Base-by-base conservation (phyloP, 176 grass and related monocot genomes). In the Paspalum vaginatum region DNA sequence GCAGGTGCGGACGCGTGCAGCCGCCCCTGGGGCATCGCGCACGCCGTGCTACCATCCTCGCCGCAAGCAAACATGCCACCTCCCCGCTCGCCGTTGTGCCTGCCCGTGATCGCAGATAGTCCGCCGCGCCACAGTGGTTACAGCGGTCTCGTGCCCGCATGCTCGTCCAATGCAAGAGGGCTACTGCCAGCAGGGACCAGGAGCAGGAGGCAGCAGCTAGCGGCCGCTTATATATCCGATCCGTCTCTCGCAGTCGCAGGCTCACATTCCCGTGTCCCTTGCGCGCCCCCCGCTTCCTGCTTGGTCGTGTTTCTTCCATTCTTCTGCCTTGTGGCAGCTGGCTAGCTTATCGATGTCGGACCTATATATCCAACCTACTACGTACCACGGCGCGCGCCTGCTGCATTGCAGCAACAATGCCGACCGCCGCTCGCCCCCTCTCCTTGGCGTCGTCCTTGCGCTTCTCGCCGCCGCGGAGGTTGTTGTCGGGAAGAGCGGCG, bases 221-320 rank as follows among this genome's bases (percentile, higher is more conserved):
- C 73, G 11, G 11, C 4, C 67, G 22, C 18, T 21, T 49, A 49
- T 58, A 21, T 66, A 48, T 55, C n/a, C 46, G 11, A 15, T 26
- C 4, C 11, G 12, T 64, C 57, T 6, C 38, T 1, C 7, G 15
- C n/a, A n/a, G n/a, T n/a, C n/a, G n/a, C 40, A 26, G 43, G 4
- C 5, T 80, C 84, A 88, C 86, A 53, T 84, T 84, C 81, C n/a
- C 75, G 65, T 79, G 85, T 88, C 76, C 9, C 44, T 79, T 79
- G n/a, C n/a, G n/a, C n/a, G n/a, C n/a, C n/a, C n/a, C n/a, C n/a
- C n/a, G n/a, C n/a, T n/a, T n/a, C n/a, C n/a, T n/a, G 67, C 68
- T 76, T 88, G 58, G 65, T 66, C 49, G 72, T n/a, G n/a, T 67
- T 76, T 62, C 37, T 48, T 25, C 22, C 44, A 8, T 32, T 21